A percentile compares a stretch with the other conserved stretches of the same genome.
Conservation (phyloP, 2,329 filamentous ascomycete genomes). For the Cyphellophora attinorum region DNA sequence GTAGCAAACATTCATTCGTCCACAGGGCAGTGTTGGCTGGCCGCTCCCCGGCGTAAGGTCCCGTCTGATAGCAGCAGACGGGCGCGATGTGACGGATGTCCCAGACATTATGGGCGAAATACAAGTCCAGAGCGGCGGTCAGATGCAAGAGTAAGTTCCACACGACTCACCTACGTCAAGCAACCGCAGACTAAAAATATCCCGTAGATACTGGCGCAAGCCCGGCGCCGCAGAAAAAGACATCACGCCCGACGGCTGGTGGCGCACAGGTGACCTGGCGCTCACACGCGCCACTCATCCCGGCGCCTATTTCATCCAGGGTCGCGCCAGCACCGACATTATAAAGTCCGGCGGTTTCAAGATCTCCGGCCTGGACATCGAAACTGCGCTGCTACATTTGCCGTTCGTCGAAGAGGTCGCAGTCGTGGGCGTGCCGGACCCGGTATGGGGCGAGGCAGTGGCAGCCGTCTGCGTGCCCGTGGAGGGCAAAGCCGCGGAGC, state of each 20-base stretch:
- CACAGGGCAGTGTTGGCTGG: too few species aligned
- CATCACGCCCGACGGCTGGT: slow-evolving; percentile 12
- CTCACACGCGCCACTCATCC: slow-evolving; percentile 5
- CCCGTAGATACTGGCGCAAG: slow-evolving; percentile 1
- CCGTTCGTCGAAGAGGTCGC: slow-evolving; percentile 36
- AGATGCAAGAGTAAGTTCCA: too few species aligned
- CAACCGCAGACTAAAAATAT: too few species aligned
- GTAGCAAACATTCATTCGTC: too few species aligned
- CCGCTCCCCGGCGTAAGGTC: too few species aligned
- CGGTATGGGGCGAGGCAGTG: slow-evolving; percentile 38
- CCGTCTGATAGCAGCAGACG: too few species aligned
- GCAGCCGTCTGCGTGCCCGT: slow-evolving; percentile 26
- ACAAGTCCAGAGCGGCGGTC: too few species aligned
- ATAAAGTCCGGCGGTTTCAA: slow-evolving; percentile 43
- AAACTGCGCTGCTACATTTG: slow-evolving; percentile 34
- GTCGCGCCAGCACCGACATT: slow-evolving; percentile 36
- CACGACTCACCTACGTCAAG: too few species aligned
- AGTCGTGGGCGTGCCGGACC: slow-evolving; percentile 36
- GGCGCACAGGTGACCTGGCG: slow-evolving; percentile 27
- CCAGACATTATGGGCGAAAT: too few species aligned
- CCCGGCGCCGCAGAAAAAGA: slow-evolving; percentile 1
- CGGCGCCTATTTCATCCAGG: slow-evolving; percentile 32
- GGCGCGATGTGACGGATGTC: too few species aligned
- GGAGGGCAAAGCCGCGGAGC: not conserved
- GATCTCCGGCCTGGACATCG: slow-evolving; percentile 38